Evolutionary conservation across 1,284 basidiomycete genomes (phyloP).

Genomic region (Rhodotorula sp.): DNA sequence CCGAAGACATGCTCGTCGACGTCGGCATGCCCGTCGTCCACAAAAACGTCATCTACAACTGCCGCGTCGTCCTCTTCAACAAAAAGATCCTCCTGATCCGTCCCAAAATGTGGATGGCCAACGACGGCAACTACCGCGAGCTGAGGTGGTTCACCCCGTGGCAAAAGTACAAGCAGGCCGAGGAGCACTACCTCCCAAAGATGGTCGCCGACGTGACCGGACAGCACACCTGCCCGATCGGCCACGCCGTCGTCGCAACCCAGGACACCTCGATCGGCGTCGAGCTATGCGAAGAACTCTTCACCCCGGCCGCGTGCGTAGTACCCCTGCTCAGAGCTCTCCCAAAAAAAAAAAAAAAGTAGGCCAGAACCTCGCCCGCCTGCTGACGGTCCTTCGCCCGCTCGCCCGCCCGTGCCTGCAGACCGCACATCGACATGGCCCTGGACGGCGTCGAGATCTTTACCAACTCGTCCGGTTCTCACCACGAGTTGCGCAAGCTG

Average conservation of each 20-base stretch:
- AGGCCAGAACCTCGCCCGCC: neutral
- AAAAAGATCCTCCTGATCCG: constrained; percentile 86
- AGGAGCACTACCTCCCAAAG: constrained; percentile 83
- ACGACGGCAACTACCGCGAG: constrained; percentile 97
- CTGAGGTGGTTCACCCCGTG: constrained; percentile 95
- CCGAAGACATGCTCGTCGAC: constrained; percentile 80
- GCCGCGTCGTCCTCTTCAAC: constrained; percentile 82
- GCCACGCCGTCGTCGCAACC: constrained; percentile 89
- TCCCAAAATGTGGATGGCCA: constrained; percentile 99
- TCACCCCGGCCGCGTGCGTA: constrained; percentile 82
- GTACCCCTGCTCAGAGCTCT: neutral
- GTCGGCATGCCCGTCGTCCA: constrained; percentile 95
- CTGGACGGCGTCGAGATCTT: constrained; percentile 98
- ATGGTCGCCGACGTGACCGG: constrained; percentile 81
- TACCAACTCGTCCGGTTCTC: constrained; percentile 94
- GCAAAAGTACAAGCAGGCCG: constrained; percentile 79
- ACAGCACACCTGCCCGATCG: constrained; percentile 86
- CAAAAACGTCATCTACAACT: constrained; percentile 97
- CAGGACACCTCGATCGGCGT: constrained; percentile 94
- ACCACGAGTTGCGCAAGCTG: constrained; percentile 94
- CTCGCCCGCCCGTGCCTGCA: constrained; percentile 45
- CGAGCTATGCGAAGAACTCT: constrained; percentile 95
- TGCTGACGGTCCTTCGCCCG: neutral
- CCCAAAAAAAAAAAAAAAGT: no score
- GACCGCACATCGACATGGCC: constrained; percentile 94